These are phyloP conservation scores for Penicillium expansum DNA, from an alignment of 2,329 filamentous ascomycete species.

Conservation along the genomic window DNA sequence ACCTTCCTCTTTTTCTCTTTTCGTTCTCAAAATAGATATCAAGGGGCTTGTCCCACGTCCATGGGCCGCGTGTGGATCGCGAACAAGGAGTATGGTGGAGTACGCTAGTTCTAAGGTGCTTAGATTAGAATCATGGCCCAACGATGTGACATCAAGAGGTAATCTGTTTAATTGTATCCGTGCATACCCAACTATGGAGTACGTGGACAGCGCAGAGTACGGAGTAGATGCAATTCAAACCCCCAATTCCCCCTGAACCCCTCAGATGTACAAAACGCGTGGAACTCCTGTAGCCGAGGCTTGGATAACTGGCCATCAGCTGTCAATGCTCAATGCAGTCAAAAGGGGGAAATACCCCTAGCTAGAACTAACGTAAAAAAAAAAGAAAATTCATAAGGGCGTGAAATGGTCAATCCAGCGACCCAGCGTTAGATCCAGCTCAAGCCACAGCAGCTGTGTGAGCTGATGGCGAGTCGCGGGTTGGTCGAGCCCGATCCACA, in stretches of 20 bases:
- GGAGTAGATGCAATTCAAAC: neutral
- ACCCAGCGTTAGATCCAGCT: constrained; percentile 14
- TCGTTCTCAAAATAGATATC: constrained; percentile 5
- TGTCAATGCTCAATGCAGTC: constrained; percentile 20
- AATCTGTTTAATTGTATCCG: neutral
- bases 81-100: constrained; percentile 21
- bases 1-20: neutral
- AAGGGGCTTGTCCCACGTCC: constrained; percentile 20
- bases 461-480: constrained; percentile 27
- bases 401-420: constrained; percentile 10
- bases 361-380: constrained; percentile 11
- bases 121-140: constrained; percentile 16
- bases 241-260: constrained; percentile 8
- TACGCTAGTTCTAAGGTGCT: constrained; percentile 18
- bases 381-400: constrained; percentile 12
- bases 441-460: constrained; percentile 33
- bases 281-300: constrained; percentile 21
- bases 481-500: constrained; percentile 34
- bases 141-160: neutral
- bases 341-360: constrained; percentile 2
- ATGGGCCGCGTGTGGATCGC: constrained; percentile 28
- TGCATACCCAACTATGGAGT: neutral
- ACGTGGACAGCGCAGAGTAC: neutral
- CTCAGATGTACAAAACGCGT: constrained; percentile 11
- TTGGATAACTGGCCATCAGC: neutral